Evolutionary conservation across 805 yeast species (phyloP).

Genomic region (Lachancea mirantina): DNA sequence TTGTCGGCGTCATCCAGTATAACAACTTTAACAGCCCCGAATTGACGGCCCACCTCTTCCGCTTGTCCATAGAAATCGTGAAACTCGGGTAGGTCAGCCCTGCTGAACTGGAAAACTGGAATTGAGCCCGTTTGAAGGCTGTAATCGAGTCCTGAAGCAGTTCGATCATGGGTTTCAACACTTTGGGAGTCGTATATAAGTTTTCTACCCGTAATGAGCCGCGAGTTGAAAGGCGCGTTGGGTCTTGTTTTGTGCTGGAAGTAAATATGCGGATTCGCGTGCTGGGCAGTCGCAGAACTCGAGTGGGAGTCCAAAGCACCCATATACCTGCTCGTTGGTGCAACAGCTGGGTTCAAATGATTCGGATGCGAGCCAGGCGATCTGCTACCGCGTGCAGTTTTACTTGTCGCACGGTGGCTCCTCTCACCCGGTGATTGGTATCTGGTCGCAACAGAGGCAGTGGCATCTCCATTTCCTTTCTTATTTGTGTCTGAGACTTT

Average conservation of each 20-base stretch:
- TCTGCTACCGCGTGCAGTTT: too few relatives aligned
- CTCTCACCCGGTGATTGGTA: too few relatives aligned
- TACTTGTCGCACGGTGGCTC: too few relatives aligned
- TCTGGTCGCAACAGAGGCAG: too few relatives aligned
- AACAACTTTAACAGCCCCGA: constrained; percentile 21
- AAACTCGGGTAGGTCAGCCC: constrained; percentile 16
- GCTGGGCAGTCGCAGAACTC: constrained; percentile 1
- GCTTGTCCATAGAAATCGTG: constrained; percentile 18
- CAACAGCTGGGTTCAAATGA: too few relatives aligned
- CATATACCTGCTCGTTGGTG: constrained; percentile 11
- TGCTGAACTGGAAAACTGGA: constrained; percentile 17
- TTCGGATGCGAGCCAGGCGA: too few relatives aligned
- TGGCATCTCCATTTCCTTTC: too few relatives aligned
- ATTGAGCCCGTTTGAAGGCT: constrained; percentile 15
- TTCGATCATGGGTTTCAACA: constrained; percentile 1
- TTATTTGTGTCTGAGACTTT: too few relatives aligned
- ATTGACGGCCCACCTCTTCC: constrained; percentile 19
- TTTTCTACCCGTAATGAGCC: constrained; percentile 8
- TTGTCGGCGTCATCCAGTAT: constrained; percentile 4
- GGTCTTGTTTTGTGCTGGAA: constrained; percentile 13
- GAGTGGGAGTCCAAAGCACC: constrained; percentile 4
- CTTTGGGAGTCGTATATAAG: constrained; percentile 3
- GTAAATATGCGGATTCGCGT: constrained; percentile 10
- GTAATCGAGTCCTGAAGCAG: constrained; percentile 16
- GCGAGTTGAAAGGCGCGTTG: constrained; percentile 14